A percentile compares a stretch with the other conserved stretches of the same genome.
phyloP scores from a whole-genome alignment of 768 basidiomycete genomes.

The Pholiota conissans region DNA sequence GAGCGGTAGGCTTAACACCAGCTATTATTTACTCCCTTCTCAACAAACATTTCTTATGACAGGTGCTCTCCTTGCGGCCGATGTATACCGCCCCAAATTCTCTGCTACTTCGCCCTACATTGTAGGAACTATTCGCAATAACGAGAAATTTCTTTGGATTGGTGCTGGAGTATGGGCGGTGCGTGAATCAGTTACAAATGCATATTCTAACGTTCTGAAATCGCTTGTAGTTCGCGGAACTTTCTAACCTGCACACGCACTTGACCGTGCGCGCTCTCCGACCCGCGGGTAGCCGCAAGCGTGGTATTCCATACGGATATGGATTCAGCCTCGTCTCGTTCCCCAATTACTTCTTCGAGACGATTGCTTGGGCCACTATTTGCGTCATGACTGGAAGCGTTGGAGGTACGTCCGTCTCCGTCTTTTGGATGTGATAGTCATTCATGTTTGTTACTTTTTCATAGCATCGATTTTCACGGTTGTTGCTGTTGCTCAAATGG shows the following conservation, averaged over 20 bases:
- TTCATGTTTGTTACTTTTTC: constrained; percentile 1
- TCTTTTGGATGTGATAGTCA: neutral
- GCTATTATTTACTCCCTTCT: neutral
- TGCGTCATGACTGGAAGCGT: constrained; percentile 76
- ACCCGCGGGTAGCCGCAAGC: constrained; percentile 72
- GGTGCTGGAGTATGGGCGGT: constrained; percentile 77
- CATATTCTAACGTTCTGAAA: neutral
- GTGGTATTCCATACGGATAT: constrained; percentile 90
- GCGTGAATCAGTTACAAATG: constrained; percentile 29
- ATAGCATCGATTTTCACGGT: constrained; percentile 47
- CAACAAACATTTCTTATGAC: constrained; percentile 3
- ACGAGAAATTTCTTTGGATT: constrained; percentile 66
- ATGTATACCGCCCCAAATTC: constrained; percentile 82
- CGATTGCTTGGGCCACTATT: constrained; percentile 70
- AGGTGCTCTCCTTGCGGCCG: constrained; percentile 77
- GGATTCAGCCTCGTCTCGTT: constrained; percentile 86
- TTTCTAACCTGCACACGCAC: constrained; percentile 85
- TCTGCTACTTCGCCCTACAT: constrained; percentile 64
- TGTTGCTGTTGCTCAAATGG: constrained; percentile 69
- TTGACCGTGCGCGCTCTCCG: constrained; percentile 81
- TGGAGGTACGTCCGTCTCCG: constrained; percentile 52
- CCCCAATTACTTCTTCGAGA: constrained; percentile 96
- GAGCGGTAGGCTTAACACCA: constrained; percentile 40
- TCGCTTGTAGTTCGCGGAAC: constrained; percentile 67
- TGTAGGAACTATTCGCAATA: constrained; percentile 59